Percentiles rank a stretch among this genome's conserved stretches.
Evolutionary conservation across 768 basidiomycete genomes (phyloP).

Genomic region (Amanita subjunquillea): DNA sequence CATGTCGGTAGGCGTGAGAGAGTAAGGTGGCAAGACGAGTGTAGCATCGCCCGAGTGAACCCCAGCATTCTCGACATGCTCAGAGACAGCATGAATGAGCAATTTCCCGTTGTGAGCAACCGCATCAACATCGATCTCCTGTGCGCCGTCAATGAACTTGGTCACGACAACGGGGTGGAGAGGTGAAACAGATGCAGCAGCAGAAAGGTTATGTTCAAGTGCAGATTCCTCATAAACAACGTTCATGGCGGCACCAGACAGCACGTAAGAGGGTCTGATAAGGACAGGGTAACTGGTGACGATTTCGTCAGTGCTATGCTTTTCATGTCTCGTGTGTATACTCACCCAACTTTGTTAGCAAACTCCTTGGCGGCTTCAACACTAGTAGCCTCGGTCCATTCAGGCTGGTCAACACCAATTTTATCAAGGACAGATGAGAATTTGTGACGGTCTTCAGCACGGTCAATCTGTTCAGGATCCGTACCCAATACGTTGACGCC

Average conservation of each 20-base stretch:
- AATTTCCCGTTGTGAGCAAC: conserved; percentile 90
- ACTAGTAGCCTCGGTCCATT: conserved; percentile 87
- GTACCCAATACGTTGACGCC: conserved; percentile 94
- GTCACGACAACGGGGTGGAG: conserved; percentile 97
- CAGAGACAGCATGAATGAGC: conserved; percentile 91
- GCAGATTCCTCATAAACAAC: conserved; percentile 88
- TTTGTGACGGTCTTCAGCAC: conserved; percentile 97
- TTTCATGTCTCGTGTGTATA: conserved; percentile 6
- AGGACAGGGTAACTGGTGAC: conserved; percentile 81
- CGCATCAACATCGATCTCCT: conserved; percentile 97
- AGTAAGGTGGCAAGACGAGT: conserved; percentile 90
- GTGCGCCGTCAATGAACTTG: conserved; percentile 96
- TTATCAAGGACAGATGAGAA: conserved; percentile 95
- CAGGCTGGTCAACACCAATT: conserved; percentile 93
- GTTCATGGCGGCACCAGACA: conserved; percentile 99
- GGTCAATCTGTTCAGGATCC: conserved; percentile 91
- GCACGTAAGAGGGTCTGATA: conserved; percentile 95
- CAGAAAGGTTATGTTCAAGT: conserved; percentile 91
- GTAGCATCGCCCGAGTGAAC: conserved; percentile 99
- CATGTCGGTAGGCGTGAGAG: conserved; percentile 66
- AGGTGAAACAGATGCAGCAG: conserved; percentile 92
- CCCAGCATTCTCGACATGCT: conserved; percentile 98
- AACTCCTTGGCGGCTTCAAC: conserved; percentile 89
- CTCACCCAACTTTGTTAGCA: conserved; percentile 71
- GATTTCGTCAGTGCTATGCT: not conserved